A percentile compares a stretch with the other conserved stretches of the same genome.
Evolutionary conservation across 2,329 filamentous ascomycete genomes (phyloP).

Genomic region (Cladorrhinum sp.): DNA sequence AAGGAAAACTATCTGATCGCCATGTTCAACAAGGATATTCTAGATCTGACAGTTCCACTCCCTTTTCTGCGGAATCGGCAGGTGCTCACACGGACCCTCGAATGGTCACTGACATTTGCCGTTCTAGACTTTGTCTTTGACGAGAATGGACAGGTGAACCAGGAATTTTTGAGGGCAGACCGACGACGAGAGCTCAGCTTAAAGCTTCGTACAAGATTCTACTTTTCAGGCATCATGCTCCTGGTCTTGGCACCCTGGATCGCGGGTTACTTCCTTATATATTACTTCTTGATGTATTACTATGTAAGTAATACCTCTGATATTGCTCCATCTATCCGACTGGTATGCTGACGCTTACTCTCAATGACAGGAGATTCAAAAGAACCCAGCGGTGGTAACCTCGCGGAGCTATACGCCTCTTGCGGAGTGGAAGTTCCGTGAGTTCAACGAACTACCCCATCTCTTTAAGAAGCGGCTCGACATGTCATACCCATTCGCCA

Average conservation of each 20-base stretch:
- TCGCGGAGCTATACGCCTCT: slow-evolving; percentile 87
- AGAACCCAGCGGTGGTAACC: slow-evolving; percentile 83
- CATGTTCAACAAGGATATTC: slow-evolving; percentile 92
- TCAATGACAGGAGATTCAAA: slow-evolving; percentile 77
- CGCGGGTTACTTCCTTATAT: slow-evolving; percentile 78
- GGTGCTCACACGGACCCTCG: slow-evolving; percentile 82
- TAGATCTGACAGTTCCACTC: slow-evolving; percentile 81
- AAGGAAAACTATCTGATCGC: slow-evolving; percentile 97
- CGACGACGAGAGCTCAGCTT: slow-evolving; percentile 75
- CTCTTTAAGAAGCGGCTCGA: slow-evolving; percentile 85
- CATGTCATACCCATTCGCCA: slow-evolving; percentile 93
- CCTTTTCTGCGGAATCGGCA: slow-evolving; percentile 78
- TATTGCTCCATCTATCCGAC: neutral
- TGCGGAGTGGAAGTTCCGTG: slow-evolving; percentile 96
- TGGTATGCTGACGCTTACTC: neutral
- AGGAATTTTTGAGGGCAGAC: slow-evolving; percentile 79
- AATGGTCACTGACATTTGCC: slow-evolving; percentile 88
- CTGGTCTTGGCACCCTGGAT: slow-evolving; percentile 83
- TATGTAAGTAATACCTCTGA: slow-evolving; percentile 56
- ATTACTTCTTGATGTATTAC: slow-evolving; percentile 94
- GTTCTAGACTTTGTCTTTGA: slow-evolving; percentile 95
- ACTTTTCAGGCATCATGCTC: slow-evolving; percentile 81
- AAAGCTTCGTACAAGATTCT: slow-evolving; percentile 72
- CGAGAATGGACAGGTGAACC: slow-evolving; percentile 79
- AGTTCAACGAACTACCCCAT: slow-evolving; percentile 95